Base-by-base conservation (phyloP, 306 rosid species). In the Trifolium pratense region DNA sequence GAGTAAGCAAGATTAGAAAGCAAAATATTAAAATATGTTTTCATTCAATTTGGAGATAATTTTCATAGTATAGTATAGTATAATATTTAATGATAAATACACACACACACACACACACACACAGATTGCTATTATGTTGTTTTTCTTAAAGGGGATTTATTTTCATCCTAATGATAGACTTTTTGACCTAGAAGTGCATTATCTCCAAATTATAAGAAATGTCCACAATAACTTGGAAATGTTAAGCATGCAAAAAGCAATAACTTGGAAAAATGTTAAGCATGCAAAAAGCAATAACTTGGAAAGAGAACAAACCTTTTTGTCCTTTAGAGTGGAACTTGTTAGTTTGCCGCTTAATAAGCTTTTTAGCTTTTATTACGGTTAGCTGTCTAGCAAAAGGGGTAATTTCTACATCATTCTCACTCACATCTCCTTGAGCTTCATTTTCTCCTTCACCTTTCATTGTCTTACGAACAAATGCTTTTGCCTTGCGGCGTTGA, bases 361-460 rank as follows among this genome's bases (percentile, higher is more conserved):
- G 97, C 71, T 84, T 91, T 87, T 85, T 95, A 25, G 97, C 93
- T 85, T 88, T 90, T 10, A 87, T 60, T 63, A 90, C 85, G 0
- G 99, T 90, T 74, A 95, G 97, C 83, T 88, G 97, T 80, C 97
- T 81, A 34, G 92, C 99, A 65, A 84, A 91, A 57, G 93, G 97
- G 25, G 91, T 62, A 70, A 45, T 70, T 70, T 90, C 97, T 17
- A 9, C 71, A 56, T 90, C 97, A 75, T 89, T 86, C 70, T 90
- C 97, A 74, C 86, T 86, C 89, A 85, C 84, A 65, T 95, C 97
- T 51, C 87, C 95, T 76, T 80, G 88, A 73, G 37, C 66, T 62
- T 95, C 99, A 83, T 82, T 82, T 45, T 92, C 92, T 43, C 78
- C 88, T 70, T 90, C 99, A 46, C 93, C 91, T 87, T 88, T 84